phyloP scores from a whole-genome alignment of 1,284 basidiomycete genomes.

The Mycena citricolor region DNA sequence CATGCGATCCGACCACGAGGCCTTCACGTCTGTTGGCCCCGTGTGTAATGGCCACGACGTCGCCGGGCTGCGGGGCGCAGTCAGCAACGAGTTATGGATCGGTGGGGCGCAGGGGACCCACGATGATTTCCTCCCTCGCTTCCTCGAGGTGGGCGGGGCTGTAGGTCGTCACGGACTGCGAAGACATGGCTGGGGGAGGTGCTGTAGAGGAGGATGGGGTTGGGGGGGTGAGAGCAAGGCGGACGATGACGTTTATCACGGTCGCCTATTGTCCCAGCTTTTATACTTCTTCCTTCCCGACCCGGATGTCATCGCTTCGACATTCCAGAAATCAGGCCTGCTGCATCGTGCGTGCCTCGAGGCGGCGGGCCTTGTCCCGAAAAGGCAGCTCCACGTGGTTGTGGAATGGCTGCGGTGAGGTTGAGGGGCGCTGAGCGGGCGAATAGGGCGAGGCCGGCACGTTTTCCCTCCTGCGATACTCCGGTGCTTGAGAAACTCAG shows the following conservation, averaged over 20 bases:
- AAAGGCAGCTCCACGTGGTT: no score
- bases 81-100: neutral
- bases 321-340: constrained; percentile 20
- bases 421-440: no score
- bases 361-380: no score
- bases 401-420: no score
- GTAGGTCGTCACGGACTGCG: constrained; percentile 8
- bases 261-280: constrained; percentile 7
- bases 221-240: neutral
- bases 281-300: no score
- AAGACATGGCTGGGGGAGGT: neutral
- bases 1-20: constrained; percentile 70
- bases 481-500: no score
- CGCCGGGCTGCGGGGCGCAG: constrained; percentile 54
- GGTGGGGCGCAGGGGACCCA: neutral
- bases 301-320: no score
- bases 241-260: constrained; percentile 5
- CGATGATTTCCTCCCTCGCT: constrained; percentile 18
- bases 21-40: constrained; percentile 66
- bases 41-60: constrained; percentile 74
- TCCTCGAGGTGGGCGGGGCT: no score
- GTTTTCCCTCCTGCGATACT: no score
- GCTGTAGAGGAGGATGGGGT: neutral
- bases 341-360: constrained; percentile 22
- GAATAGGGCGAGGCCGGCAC: no score